phyloP scores from a whole-genome alignment of 208 protist genomes.

The Wallacemonas collosoma region DNA sequence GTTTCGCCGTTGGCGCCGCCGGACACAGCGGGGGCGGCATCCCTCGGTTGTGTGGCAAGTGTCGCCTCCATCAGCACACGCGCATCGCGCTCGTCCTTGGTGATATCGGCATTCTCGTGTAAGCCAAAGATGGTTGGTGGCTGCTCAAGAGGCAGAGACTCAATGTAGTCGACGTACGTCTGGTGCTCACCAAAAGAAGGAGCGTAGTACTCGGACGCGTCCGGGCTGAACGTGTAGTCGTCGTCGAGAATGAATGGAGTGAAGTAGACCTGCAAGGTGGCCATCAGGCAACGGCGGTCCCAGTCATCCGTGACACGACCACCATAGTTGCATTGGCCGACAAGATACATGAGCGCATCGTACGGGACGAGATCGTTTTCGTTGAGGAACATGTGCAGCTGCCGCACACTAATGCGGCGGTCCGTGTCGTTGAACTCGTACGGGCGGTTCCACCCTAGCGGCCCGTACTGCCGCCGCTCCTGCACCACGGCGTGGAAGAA shows the following conservation, averaged over 20 bases:
- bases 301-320: conserved; percentile 94
- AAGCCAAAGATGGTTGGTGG: conserved; percentile 92
- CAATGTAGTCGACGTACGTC: conserved; percentile 88
- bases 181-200: conserved; percentile 83
- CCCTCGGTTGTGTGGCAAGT: conserved; percentile 87
- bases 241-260: conserved; percentile 88
- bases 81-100: conserved; percentile 92
- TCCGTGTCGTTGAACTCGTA: conserved; percentile 98
- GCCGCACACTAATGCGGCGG: conserved; percentile 94
- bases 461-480: conserved; percentile 95
- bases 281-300: conserved; percentile 92
- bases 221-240: conserved; percentile 90
- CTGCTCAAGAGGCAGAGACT: conserved; percentile 78
- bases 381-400: conserved; percentile 96
- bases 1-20: neutral
- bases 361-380: conserved; percentile 92
- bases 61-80: conserved; percentile 84
- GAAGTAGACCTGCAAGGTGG: conserved; percentile 87
- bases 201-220: conserved; percentile 83
- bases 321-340: conserved; percentile 94
- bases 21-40: conserved; percentile 26
- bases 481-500: conserved; percentile 98
- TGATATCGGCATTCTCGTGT: conserved; percentile 96
- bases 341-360: conserved; percentile 93
- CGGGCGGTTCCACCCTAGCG: conserved; percentile 96